These are phyloP conservation scores for Spiraea crenata DNA, from an alignment of 331 rosid species.

Conservation along the genomic window DNA sequence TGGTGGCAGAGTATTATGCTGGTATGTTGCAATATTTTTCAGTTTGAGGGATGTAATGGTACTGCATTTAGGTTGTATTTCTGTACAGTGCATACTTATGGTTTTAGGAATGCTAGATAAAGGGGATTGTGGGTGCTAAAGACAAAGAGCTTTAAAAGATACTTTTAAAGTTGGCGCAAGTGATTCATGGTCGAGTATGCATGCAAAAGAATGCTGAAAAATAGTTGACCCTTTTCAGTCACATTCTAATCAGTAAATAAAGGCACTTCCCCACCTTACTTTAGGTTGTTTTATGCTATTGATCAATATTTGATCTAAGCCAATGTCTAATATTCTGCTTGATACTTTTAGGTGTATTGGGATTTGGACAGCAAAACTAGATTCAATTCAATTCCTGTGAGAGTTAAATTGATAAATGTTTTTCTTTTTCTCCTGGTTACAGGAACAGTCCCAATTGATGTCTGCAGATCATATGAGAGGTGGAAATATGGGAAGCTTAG, in stretches of 20 bases:
- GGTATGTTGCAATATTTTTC: not conserved
- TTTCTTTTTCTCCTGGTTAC: conserved; percentile 6
- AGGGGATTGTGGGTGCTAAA: not conserved
- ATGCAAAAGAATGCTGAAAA: not conserved
- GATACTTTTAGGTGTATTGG: not conserved
- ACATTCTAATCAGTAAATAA: too few species aligned
- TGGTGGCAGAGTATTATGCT: not conserved
- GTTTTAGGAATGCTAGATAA: not conserved
- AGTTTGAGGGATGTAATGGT: conserved; percentile 6
- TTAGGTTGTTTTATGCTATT: not conserved
- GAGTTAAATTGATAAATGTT: conserved; percentile 7
- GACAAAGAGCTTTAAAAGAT: not conserved
- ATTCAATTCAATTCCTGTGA: not conserved
- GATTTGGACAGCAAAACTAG: not conserved
- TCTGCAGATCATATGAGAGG: conserved; percentile 70
- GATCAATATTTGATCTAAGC: not conserved
- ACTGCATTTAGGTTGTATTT: not conserved
- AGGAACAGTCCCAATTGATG: conserved; percentile 74
- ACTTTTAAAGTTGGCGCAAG: not conserved
- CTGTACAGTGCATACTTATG: not conserved
- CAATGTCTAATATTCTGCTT: not conserved
- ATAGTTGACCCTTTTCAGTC: not conserved
- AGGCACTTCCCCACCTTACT: not conserved
- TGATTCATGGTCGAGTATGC: not conserved
- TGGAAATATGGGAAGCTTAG: conserved; percentile 56